Percentiles rank a stretch among this genome's conserved stretches.
phyloP scores from a whole-genome alignment of 805 yeast species.

The Pichia exigua region DNA sequence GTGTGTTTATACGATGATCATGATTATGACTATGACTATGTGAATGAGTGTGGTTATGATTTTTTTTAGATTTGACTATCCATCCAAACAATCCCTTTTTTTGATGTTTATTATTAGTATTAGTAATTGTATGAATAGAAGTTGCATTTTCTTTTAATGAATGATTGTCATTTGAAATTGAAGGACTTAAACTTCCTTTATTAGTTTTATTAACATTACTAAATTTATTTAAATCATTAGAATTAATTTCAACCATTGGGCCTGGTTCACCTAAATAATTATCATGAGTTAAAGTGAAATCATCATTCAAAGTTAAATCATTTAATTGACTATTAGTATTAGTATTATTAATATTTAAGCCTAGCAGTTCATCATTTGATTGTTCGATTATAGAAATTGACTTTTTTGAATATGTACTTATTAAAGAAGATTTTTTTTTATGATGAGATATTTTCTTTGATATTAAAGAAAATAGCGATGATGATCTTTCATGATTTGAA shows the following conservation, averaged over 20 bases:
- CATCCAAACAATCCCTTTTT: conserved; percentile 7
- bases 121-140: too few species aligned
- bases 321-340: conserved; percentile 2
- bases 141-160: background rate
- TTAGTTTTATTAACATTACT: background rate
- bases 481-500: conserved; percentile 6
- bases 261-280: conserved; percentile 27
- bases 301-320: conserved; percentile 22
- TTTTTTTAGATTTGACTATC: conserved; percentile 8
- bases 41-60: background rate
- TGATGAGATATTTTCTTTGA: conserved; percentile 22
- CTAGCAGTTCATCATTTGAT: conserved; percentile 23
- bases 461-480: conserved; percentile 21
- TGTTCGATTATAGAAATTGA: conserved; percentile 13
- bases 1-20: background rate
- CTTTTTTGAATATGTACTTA: conserved; percentile 15
- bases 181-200: background rate
- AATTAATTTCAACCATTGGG: conserved; percentile 23
- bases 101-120: background rate
- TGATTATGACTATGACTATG: background rate
- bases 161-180: background rate
- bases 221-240: conserved; percentile 1
- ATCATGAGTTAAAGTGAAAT: conserved; percentile 22
- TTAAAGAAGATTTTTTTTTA: conserved; percentile 20
- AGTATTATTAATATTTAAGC: conserved; percentile 8